These are phyloP conservation scores for Dendrocalamus latiflorus DNA, from an alignment of 202 grass and related monocot genomes.

Conservation along the genomic window DNA sequence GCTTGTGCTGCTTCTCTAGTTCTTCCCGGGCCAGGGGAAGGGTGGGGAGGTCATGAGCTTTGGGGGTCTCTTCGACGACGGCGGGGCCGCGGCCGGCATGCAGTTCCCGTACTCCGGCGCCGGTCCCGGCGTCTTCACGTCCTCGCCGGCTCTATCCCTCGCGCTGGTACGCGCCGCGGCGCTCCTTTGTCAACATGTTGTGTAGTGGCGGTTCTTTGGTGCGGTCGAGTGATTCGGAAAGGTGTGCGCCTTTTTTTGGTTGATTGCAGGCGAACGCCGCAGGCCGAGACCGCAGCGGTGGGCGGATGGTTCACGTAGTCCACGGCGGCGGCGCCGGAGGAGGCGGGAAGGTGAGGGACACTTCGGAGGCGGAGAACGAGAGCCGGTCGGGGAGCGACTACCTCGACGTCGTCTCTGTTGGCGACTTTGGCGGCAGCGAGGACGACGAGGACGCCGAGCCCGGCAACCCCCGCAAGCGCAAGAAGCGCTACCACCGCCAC, in stretches of 20 bases:
- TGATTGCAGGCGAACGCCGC: slow-evolving; percentile 42
- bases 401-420: slow-evolving; percentile 31
- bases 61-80: slow-evolving; percentile 43
- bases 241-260: background rate
- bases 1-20: background rate
- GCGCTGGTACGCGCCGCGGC: slow-evolving; percentile 17
- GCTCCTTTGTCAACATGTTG: background rate
- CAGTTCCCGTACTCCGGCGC: slow-evolving; percentile 15
- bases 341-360: background rate
- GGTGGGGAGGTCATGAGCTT: slow-evolving; percentile 34
- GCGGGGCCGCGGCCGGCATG: slow-evolving; percentile 1
- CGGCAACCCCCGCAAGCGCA: slow-evolving; percentile 48
- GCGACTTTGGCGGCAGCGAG: slow-evolving; percentile 14
- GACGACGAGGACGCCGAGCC: slow-evolving; percentile 30
- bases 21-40: background rate
- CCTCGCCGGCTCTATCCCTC: slow-evolving; percentile 57
- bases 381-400: slow-evolving; percentile 49
- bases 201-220: background rate
- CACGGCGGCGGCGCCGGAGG: background rate
- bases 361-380: slow-evolving; percentile 48
- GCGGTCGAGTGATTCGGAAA: background rate
- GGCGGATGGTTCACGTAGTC: background rate
- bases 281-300: background rate
- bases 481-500: slow-evolving; percentile 68
- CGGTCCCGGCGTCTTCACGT: slow-evolving; percentile 21